Evolutionary conservation across 768 basidiomycete genomes (phyloP), one percentile per base, ranked within the genome.

Genomic region (Termitomyces sp.): DNA sequence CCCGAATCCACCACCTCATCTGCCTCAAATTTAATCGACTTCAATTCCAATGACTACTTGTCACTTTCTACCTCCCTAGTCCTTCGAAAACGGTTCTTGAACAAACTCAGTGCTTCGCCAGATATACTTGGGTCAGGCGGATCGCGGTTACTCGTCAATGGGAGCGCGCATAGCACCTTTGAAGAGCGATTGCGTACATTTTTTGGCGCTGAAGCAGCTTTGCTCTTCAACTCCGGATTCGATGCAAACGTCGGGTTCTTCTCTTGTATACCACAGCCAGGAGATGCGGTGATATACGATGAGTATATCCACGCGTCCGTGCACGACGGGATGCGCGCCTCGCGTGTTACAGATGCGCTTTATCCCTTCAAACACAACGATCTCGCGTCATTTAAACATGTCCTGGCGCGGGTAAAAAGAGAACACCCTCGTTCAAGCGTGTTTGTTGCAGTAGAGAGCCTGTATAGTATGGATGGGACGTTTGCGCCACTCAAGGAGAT

Each of bases 381-480:
- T 16, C 68, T 91, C 3, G 50, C 55, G 0, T 79, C 78, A 6
- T 70, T 97, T 7, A 75, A 79, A 24, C 60, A 61, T 2, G 69
- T 82, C 0, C 68, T 96, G 3, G 50, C 60, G 2, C 67, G 67
- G 15, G 74, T 90, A 46, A 61, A 76, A 18, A 57, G 69, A 2
- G 75, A 77, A 50, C 70, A 73, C n/a, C 68, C 71, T 0, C 74
- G 69, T 40, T 66, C 86, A 16, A 87, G 78, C 66, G 74, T 92
- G 3, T 97, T 96, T 68, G 73, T 98, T 13, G 87, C 92, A 0
- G 87, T 97, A 7, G 96, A 98, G 79, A 89, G 86, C 40, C 73
- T 98, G 49, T 98, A 98, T 67, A 92, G 89, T 59, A 98, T 98
- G 96, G 96, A 98, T 66, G 96, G 96, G 15, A 96, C 94, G 32